Percentiles rank a stretch among this genome's conserved stretches.
These are phyloP conservation scores for Scheffersomyces insectosa DNA, from an alignment of 1,139 yeast species.

Conservation along the genomic window DNA sequence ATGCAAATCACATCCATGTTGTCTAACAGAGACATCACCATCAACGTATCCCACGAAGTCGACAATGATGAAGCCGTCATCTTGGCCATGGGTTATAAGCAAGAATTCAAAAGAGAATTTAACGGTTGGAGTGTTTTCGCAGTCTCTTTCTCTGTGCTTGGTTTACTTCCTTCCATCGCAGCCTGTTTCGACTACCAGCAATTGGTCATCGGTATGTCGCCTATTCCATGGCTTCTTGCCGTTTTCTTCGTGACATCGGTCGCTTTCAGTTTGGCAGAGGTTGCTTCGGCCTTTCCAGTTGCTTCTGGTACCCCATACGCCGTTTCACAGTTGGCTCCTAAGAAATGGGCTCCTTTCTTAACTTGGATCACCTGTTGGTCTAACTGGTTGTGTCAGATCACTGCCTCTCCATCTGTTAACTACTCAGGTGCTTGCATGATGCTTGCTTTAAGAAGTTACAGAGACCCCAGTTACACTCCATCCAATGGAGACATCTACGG, in stretches of 20 bases:
- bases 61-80: constrained; percentile 57
- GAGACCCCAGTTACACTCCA: constrained; percentile 14
- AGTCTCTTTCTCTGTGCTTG: constrained; percentile 72
- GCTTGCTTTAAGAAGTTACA: constrained; percentile 49
- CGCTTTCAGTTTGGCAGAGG: constrained; percentile 50
- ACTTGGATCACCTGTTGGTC: constrained; percentile 37
- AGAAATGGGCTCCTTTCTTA: constrained; percentile 50
- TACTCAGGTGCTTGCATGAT: constrained; percentile 63
- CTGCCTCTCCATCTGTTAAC: constrained; percentile 65
- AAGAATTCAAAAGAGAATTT: constrained; percentile 71
- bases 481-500: constrained; percentile 22
- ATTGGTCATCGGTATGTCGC: constrained; percentile 52
- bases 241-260: constrained; percentile 51
- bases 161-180: constrained; percentile 69
- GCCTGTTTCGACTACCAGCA: constrained; percentile 57
- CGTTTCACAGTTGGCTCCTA: constrained; percentile 54
- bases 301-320: constrained; percentile 52
- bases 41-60: constrained; percentile 48
- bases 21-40: constrained; percentile 39
- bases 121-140: constrained; percentile 62
- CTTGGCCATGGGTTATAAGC: constrained; percentile 69
- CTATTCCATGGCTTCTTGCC: constrained; percentile 58
- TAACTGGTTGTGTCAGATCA: constrained; percentile 53
- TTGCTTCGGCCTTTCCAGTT: constrained; percentile 51
- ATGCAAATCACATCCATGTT: constrained; percentile 39